phyloP scores from a whole-genome alignment of 2,329 filamentous ascomycete species.

The Ophiostoma fasciatum region DNA sequence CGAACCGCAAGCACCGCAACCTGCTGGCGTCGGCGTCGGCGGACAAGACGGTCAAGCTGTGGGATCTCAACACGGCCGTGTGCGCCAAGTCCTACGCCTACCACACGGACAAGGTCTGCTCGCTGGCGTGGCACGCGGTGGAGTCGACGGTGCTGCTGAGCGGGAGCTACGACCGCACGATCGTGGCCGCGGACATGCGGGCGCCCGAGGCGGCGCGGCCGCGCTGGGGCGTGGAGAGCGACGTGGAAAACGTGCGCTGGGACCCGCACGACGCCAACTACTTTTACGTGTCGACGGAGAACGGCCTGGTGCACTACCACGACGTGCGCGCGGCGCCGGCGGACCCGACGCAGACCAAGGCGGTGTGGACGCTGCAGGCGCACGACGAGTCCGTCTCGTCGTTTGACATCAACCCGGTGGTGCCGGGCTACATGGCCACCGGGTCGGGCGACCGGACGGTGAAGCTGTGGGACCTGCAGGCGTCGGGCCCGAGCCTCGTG shows the following conservation, averaged over 20 bases:
- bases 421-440: conserved; percentile 87
- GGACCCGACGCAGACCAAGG: conserved; percentile 60
- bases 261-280: conserved; percentile 83
- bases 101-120: conserved; percentile 97
- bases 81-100: conserved; percentile 93
- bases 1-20: conserved; percentile 87
- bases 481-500: conserved; percentile 74
- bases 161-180: conserved; percentile 87
- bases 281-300: conserved; percentile 93
- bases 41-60: conserved; percentile 94
- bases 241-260: conserved; percentile 88
- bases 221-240: conserved; percentile 86
- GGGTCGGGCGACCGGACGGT: conserved; percentile 90
- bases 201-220: conserved; percentile 70
- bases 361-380: conserved; percentile 88
- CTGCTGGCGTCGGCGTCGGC: conserved; percentile 88
- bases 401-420: conserved; percentile 79
- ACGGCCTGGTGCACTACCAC: conserved; percentile 81
- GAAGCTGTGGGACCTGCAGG: conserved; percentile 87
- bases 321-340: conserved; percentile 66
- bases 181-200: conserved; percentile 93
- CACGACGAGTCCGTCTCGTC: conserved; percentile 85
- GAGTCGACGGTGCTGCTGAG: conserved; percentile 82
- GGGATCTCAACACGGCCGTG: conserved; percentile 84
- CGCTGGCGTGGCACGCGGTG: conserved; percentile 78